These are phyloP conservation scores for Debaryomyces nepalensis DNA, from an alignment of 1,139 yeast species.

Conservation along the genomic window DNA sequence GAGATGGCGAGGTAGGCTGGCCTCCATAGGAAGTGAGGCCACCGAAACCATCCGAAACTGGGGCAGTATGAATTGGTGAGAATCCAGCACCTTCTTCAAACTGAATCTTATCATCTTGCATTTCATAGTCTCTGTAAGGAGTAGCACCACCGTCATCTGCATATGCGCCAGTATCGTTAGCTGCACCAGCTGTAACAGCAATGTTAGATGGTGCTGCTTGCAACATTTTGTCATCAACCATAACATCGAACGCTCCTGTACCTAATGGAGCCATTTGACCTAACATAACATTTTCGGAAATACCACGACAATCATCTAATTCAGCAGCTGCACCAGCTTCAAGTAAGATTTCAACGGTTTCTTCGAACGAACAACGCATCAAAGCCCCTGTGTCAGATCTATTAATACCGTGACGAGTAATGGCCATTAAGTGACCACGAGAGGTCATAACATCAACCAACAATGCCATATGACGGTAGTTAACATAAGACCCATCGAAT, in stretches of 20 bases:
- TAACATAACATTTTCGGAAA: constrained; percentile 94
- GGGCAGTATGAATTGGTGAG: constrained; percentile 92
- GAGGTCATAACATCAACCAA: constrained; percentile 98
- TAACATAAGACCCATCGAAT: constrained; percentile 98
- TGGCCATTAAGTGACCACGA: constrained; percentile 97
- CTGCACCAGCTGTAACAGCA: constrained; percentile 42
- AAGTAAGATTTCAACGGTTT: constrained; percentile 94
- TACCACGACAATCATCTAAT: constrained; percentile 97
- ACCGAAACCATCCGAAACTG: constrained; percentile 79
- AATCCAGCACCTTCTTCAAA: constrained; percentile 86
- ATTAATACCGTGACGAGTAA: constrained; percentile 99
- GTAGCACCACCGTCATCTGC: constrained; percentile 87
- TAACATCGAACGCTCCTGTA: constrained; percentile 96
- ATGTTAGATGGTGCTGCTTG: constrained; percentile 64
- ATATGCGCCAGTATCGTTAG: constrained; percentile 26
- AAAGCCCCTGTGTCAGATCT: constrained; percentile 98
- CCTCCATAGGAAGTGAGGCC: constrained; percentile 92
- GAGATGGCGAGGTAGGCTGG: constrained; percentile 57
- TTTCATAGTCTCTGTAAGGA: constrained; percentile 83
- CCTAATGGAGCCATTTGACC: constrained; percentile 99
- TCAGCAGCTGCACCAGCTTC: constrained; percentile 99
- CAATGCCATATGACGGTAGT: constrained; percentile 97
- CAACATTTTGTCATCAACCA: constrained; percentile 90
- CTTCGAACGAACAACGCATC: constrained; percentile 99
- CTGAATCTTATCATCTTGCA: constrained; percentile 75